Base-by-base conservation (phyloP, 148 eudicot species). In the Fagopyrum tataricum region DNA sequence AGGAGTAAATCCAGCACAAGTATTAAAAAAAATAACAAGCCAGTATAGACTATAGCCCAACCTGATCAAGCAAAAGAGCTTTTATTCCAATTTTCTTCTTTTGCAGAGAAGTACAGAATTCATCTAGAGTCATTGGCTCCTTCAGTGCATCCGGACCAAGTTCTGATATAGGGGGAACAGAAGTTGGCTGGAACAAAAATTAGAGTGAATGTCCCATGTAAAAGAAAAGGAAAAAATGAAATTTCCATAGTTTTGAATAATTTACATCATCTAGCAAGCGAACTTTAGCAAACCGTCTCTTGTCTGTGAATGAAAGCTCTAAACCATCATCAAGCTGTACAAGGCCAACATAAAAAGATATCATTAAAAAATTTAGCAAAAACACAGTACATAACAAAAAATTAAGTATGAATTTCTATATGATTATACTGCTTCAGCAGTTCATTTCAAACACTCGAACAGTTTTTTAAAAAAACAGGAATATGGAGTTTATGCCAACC, bases 231-330 rank as follows among this genome's bases (percentile, higher is more conserved):
- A 20, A 21, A 67, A 67, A 58, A 77, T 1, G 17, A 67, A 59
- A 40, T 26, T 71, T 20, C 15, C 31, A 6, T 67, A 70, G 41
- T 24, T 24, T 44, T 64, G 72, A 44, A 56, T 31, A 80, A 47
- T 37, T 43, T 88, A 95, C 99, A 88, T 90, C 77, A 64, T 87
- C 76, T 46, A 95, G 87, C 82, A 91, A 81, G 71, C 97, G 93
- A 82, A 95, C 99, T 88, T 74, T 95, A 24, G 99, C 99, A 81
- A 95, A 95, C 74, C 96, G 90, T 79, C 97, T 90, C 93, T 91
- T 91, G 79, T 95, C 99, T 41, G 99, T 95, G 82, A 95, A 95
- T 49, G 99, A 90, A 41, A 95, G 72, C 88, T 91, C 99, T 84
- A 95, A 61, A 53, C 99, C 99, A 84, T 91, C 99, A 81, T 91